A percentile compares a stretch with the other conserved stretches of the same genome.
phyloP scores from a whole-genome alignment of 345 rosid species.

The Acer yangbiense region DNA sequence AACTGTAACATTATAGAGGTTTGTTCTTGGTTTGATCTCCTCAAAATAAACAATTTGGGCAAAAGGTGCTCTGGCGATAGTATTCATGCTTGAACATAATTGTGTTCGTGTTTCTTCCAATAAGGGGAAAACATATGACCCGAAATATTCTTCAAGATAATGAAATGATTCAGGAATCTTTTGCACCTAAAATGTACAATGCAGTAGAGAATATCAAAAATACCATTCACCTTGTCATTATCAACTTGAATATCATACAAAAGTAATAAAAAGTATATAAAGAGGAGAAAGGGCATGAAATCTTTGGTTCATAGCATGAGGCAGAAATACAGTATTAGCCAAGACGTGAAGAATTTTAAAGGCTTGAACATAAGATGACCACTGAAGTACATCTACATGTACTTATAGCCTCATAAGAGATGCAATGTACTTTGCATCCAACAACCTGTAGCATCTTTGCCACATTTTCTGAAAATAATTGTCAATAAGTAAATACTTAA shows the following conservation, averaged over 20 bases:
- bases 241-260: background rate
- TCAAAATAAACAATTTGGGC: constrained; percentile 21
- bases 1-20: constrained; percentile 25
- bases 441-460: background rate
- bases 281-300: background rate
- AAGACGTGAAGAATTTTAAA: background rate
- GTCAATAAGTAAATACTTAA: no score
- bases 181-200: constrained; percentile 28
- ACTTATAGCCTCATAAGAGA: background rate
- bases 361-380: background rate
- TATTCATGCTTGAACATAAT: constrained; percentile 36
- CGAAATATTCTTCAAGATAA: constrained; percentile 31
- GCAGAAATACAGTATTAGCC: background rate
- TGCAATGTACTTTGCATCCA: background rate
- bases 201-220: background rate
- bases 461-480: background rate
- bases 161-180: constrained; percentile 38
- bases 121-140: constrained; percentile 37
- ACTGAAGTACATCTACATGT: no score
- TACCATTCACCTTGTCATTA: background rate
- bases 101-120: constrained; percentile 51
- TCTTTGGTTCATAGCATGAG: background rate
- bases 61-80: constrained; percentile 39
- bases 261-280: background rate
- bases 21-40: background rate